Base-by-base conservation (phyloP, 2,329 filamentous ascomycete genomes). In the Arthroderma sp. region DNA sequence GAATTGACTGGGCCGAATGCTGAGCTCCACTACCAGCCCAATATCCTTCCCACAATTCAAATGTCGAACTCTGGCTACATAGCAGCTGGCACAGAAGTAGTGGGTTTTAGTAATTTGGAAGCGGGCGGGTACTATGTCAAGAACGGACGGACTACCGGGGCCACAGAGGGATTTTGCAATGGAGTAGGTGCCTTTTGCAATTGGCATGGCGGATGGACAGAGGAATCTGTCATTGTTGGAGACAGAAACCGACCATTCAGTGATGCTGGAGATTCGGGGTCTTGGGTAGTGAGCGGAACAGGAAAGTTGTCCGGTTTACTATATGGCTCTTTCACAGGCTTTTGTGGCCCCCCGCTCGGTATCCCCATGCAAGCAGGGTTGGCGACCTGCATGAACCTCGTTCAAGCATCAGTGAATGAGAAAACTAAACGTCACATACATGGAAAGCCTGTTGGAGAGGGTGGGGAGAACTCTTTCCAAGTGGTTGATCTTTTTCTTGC, bases 111-210 rank as follows among this genome's bases (percentile, higher is more conserved):
- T 6, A 33, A 31, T 11, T 15, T 49, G 9, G 10, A 40, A 15
- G 10, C 22, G 7, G 48, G 43, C 5, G 29, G 36, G 15, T 50
- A 44, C 40, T 51, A 51, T 36, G 38, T 49, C 34, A 49, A 51
- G 39, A 38, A 7, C 10, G 49, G 47, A 7, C 41, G 47, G 3
- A 46, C 39, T 10, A 49, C 47, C 6, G 41, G 31, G 8, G 32
- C 45, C 22, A 49, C 49, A 9, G 30, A 29, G 1, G 49, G 47
- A 15, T 41, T 49, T 6, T 50, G 47, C 34, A 48, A 50, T 36
- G 49, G 49, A 22, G 43, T 45, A 5, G 31, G 40, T 29, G 47
- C 45, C 10, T 42, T 39, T 32, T 42, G 45, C 39, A 45, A 41
- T 15, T 48, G 42, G 46, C n/a, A 30, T n/a, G n/a, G n/a, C n/a